Evolutionary conservation across 2,329 filamentous ascomycete species (phyloP).

Genomic region (Cryphonectria japonica): DNA sequence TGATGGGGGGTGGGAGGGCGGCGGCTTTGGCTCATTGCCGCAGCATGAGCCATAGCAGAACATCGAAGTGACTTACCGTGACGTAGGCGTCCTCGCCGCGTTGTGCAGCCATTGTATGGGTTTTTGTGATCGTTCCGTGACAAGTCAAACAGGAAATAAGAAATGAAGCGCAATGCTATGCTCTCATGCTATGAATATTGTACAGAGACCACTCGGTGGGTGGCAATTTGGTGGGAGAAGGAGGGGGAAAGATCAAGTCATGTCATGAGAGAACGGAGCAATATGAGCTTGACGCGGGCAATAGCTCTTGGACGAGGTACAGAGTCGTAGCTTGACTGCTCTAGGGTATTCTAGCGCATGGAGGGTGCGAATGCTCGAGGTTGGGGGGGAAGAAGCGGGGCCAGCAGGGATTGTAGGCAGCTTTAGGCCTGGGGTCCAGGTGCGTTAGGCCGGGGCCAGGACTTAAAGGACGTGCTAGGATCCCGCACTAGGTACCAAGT

Average conservation of each 20-base stretch:
- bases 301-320: not conserved
- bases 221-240: slow-evolving; percentile 18
- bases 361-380: not conserved
- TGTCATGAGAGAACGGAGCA: slow-evolving; percentile 18
- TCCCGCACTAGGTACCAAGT: slow-evolving; percentile 1
- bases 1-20: not conserved
- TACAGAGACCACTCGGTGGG: slow-evolving; percentile 23
- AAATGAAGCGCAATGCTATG: slow-evolving; percentile 22
- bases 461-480: not conserved
- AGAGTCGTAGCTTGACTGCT: slow-evolving; percentile 8
- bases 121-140: not conserved
- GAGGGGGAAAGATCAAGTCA: slow-evolving; percentile 13
- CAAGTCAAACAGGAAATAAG: slow-evolving; percentile 26
- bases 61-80: slow-evolving; percentile 50
- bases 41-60: not conserved
- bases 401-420: not conserved
- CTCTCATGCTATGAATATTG: slow-evolving; percentile 29
- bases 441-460: slow-evolving; percentile 4
- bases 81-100: slow-evolving; percentile 58
- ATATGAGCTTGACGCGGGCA: slow-evolving; percentile 18
- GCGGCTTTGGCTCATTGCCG: slow-evolving; percentile 6
- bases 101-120: slow-evolving; percentile 43
- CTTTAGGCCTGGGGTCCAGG: slow-evolving; percentile 6
- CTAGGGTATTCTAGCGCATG: not conserved
- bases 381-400: not conserved